Base-by-base conservation (phyloP, 495 filamentous ascomycete genomes). In the Daldinia childiae region DNA sequence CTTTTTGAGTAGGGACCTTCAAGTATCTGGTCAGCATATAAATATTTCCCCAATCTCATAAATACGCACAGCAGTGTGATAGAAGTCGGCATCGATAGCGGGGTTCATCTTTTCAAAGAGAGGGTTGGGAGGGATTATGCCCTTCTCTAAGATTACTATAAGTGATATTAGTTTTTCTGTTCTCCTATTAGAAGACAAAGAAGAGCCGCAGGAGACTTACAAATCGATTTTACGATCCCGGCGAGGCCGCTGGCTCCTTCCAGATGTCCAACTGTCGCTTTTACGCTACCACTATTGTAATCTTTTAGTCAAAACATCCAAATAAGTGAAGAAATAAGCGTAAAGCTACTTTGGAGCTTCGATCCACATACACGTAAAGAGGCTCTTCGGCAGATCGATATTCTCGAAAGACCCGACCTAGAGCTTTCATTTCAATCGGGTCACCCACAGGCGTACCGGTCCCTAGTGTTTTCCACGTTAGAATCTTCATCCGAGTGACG, bases 391-490 rank as follows among this genome's bases (percentile, higher is more conserved):
- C 12, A 1, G 70, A 66, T 17, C 73, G 52, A 15, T 45, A 68
- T 12, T 30, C 36, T 8, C 75, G 65, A 52, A 83, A 80, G 4
- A 72, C 79, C n/a, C 63, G 69, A 14, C 71, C 77, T 14, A 87
- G 81, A 0, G 88, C 87, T 6, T 73, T 74, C 4, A 80, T 70
- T 67, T 91, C 87, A 0, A 83, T 76, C 0, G 86, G 86, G 64
- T 90, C 89, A 6, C 87, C 87, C 0, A 79, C 78, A 2, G 72
- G 75, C 6, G 87, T 90, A 1, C 87, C 87, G 0, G 84, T 88
- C 3, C 82, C 80, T 74, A 24, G 9, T 15, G 4, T 50, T 36
- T 26, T n/a, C 21, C 11, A n/a, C 45, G 56, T 51, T 32, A 54
- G 15, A 39, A 41, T 26, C 6, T 27, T 39, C 26, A 6, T 15